Evolutionary conservation across 1,284 basidiomycete species (phyloP).

Genomic region (Ceratobasidium sp.): DNA sequence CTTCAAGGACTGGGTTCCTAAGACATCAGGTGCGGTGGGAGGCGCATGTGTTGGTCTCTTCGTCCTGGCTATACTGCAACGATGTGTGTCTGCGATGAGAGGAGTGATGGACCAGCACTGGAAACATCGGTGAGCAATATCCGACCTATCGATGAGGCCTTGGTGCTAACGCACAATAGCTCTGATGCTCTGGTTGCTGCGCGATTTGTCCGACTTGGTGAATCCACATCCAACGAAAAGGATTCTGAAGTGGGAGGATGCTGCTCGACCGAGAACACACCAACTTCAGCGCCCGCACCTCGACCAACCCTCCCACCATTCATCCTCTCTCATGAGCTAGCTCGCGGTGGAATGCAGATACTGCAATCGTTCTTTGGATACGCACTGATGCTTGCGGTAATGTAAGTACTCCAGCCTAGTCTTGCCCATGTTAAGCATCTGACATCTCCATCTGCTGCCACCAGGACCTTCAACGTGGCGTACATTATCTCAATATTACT

Average conservation of each 20-base stretch:
- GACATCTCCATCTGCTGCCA: neutral
- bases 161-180: neutral
- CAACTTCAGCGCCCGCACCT: slow-evolving; percentile 5
- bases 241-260: slow-evolving; percentile 20
- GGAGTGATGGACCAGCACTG: slow-evolving; percentile 46
- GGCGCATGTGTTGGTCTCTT: slow-evolving; percentile 79
- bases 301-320: slow-evolving; percentile 60
- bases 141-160: neutral
- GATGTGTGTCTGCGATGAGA: slow-evolving; percentile 43
- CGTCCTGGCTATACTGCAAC: slow-evolving; percentile 71
- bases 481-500: slow-evolving; percentile 72
- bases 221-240: slow-evolving; percentile 27
- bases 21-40: slow-evolving; percentile 70
- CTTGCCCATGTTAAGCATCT: neutral
- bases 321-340: slow-evolving; percentile 66
- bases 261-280: neutral
- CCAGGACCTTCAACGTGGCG: slow-evolving; percentile 77
- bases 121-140: slow-evolving; percentile 41
- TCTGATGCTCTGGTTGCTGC: slow-evolving; percentile 31
- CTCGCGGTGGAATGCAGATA: slow-evolving; percentile 68
- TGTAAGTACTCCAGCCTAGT: slow-evolving; percentile 60
- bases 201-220: slow-evolving; percentile 22
- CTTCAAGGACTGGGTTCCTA: slow-evolving; percentile 75
- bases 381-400: slow-evolving; percentile 74
- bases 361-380: slow-evolving; percentile 68